A percentile compares a stretch with the other conserved stretches of the same genome.
phyloP scores from a whole-genome alignment of 2,329 filamentous ascomycete genomes.

The Epichloe gansuensis region DNA sequence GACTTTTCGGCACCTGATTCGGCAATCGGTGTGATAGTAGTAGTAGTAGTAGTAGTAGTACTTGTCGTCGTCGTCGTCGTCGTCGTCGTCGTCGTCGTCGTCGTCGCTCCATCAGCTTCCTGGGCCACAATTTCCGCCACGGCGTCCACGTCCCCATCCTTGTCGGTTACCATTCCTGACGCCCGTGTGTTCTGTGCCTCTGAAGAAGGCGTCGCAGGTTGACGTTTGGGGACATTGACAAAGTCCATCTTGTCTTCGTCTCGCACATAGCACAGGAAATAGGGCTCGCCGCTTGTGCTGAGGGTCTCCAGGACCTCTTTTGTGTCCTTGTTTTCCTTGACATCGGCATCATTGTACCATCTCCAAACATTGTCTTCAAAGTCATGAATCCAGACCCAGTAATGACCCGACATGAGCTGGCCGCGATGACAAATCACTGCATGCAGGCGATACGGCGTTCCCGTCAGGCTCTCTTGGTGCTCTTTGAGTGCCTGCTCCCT shows the following conservation, averaged over 20 bases:
- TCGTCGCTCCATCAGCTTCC: background rate
- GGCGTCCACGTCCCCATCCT: slow-evolving; percentile 15
- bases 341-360: slow-evolving; percentile 83
- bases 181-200: slow-evolving; percentile 5
- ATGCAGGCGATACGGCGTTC: slow-evolving; percentile 70
- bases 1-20: background rate
- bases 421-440: slow-evolving; percentile 89
- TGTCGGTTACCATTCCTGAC: slow-evolving; percentile 8
- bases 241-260: slow-evolving; percentile 48
- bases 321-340: slow-evolving; percentile 55
- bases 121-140: background rate
- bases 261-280: slow-evolving; percentile 73
- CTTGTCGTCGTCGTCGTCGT: background rate
- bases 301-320: slow-evolving; percentile 58
- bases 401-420: slow-evolving; percentile 65
- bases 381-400: slow-evolving; percentile 94
- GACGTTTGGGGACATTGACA: slow-evolving; percentile 33
- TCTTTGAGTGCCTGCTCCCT: slow-evolving; percentile 16
- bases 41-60: background rate
- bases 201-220: slow-evolving; percentile 9
- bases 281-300: slow-evolving; percentile 61
- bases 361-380: slow-evolving; percentile 75
- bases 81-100: background rate
- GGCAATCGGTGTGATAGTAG: background rate
- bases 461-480: slow-evolving; percentile 38